phyloP scores from a whole-genome alignment of 202 grass and related monocot genomes.

The Schoenoplectus triqueter region DNA sequence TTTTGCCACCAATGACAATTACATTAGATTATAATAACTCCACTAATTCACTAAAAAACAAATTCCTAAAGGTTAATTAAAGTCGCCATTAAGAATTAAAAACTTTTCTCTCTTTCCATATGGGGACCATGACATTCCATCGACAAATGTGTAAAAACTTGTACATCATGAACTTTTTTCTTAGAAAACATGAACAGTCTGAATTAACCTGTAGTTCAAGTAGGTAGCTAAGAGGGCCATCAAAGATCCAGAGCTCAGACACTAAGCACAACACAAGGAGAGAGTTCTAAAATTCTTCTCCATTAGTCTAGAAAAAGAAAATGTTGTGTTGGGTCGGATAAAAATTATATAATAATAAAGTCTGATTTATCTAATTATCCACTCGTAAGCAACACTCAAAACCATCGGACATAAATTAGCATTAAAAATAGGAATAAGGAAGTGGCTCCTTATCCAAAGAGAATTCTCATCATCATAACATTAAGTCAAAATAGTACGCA shows the following conservation, averaged over 20 bases:
- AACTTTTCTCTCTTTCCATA: neutral
- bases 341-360: neutral
- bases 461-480: neutral
- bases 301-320: neutral
- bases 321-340: neutral
- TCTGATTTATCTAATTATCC: conserved; percentile 15
- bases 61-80: conserved; percentile 26
- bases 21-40: conserved; percentile 36
- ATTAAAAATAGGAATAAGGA: neutral
- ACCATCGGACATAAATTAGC: neutral
- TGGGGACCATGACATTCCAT: neutral
- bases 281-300: neutral
- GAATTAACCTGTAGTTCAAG: neutral
- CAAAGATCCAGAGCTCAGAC: neutral
- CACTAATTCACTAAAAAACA: conserved; percentile 31
- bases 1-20: conserved; percentile 39
- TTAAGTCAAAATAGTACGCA: conserved; percentile 15
- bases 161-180: neutral
- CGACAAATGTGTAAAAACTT: neutral
- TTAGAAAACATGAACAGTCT: neutral
- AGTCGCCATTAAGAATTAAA: conserved; percentile 36
- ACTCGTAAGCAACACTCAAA: neutral
- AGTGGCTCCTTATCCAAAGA: neutral
- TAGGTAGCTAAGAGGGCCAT: neutral
- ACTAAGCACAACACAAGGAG: neutral